Base-by-base conservation (phyloP, 192 early-diverging fungal genomes). In the Oehlia diaphana region DNA sequence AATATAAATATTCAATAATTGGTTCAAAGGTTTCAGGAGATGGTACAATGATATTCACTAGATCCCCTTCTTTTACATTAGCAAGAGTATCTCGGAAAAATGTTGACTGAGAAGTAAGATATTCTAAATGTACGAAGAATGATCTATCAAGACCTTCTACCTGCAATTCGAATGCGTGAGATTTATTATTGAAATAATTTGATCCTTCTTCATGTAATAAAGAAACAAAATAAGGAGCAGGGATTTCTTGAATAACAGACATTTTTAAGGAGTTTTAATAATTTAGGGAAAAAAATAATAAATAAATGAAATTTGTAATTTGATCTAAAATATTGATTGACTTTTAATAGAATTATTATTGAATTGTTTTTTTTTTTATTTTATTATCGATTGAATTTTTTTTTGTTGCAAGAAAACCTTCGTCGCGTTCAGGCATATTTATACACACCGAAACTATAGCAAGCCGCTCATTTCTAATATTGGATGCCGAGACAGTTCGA, bases 21-120 rank as follows among this genome's bases (percentile, higher is more conserved):
- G 66, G 13, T 68, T 68, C 66, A 37, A 68, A 68, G 31, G 66
- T 68, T 28, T 68, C 66, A 10, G 66, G 66, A 5, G 66, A 68
- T 28, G 66, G 66, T 33, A 68, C 14, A 10, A 0, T 4, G 8
- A 68, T 68, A 1, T 13, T 9, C 10, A 68, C 66, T 2, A 37
- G 28, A 31, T 68, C 66, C 14, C 66, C 66, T 14, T 28, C 14
- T 28, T 26, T 58, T 6, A 58, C 53, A 58, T 14, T 7, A 7
- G 53, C 19, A n/a, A 58, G 7, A 21, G 21, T 58, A 2, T 31
- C 28, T 14, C 26, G 7, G 8, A 68, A 68, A 28, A 68, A 68
- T 19, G 13, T 26, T n/a, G 66, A 68, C 9, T 68, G 66, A n/a
- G 66, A 16, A 14, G 5, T 37, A 37, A 68, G 66, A 8, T 26